Evolutionary conservation across 2,329 filamentous ascomycete species (phyloP), one percentile per base, ranked within the genome.

Genomic region (Fusarium secorum): DNA sequence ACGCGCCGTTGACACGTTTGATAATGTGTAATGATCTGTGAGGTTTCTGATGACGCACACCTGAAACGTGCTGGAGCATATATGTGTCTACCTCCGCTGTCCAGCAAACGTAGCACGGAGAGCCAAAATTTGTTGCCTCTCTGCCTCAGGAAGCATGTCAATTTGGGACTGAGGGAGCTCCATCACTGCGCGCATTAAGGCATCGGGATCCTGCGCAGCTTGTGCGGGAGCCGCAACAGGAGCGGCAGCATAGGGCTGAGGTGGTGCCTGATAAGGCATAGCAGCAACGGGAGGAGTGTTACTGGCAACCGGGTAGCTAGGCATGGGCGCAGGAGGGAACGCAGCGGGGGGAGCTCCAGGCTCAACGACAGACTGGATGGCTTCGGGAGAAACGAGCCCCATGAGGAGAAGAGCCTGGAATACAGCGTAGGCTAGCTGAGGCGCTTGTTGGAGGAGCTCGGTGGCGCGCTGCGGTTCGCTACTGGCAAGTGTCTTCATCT

Each of bases 371-470:
- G 92, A 91, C 69, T 91, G 88, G 59, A 98, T 90, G 6, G 94
- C 90, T 75, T 91, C 90, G 18, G 93, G 92, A 63, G 96, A 95
- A 60, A 98, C 94, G 14, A 98, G 89, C 48, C 94, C 94, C 89
- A 98, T 96, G 39, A 98, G 89, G 4, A 98, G 88, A 14, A 98
- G 87, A 28, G 95, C 93, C 82, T 98, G 95, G 83, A 98, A 98
- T 72, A 98, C 92, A 63, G 96, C 96, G 77, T 97, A 98, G 8
- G 93, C 90, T 46, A 99, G 89, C 82, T 99, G 96, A 0, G 96
- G 96, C 3, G 95, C 94, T 83, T 95, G 92, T 68, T 91, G 87
- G 44, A 99, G 88, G 42, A 98, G 89, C 77, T 97, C 93, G 1
- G 91, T 94, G 7, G 95, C 95, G 78, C 94, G 92, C 24, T 88